Conservation (phyloP, 169 alveolate genomes). For the Cryptosporidium parvum region DNA sequence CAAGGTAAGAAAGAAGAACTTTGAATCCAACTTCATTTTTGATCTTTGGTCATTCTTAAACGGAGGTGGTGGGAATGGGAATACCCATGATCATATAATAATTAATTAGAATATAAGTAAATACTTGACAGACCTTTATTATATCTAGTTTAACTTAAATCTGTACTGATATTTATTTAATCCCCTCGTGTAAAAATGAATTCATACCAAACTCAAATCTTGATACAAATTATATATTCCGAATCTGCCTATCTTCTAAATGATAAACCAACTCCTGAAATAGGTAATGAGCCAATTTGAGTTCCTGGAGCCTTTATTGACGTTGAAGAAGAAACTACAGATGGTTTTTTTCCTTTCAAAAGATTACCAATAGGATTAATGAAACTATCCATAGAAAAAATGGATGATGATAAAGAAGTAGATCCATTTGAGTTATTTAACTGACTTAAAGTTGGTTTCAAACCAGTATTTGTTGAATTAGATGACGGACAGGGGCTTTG, state of each 20-base stretch:
- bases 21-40: conserved; percentile 7
- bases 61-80: conserved; percentile 9
- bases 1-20: neutral
- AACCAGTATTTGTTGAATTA: neutral
- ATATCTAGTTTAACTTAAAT: conserved; percentile 10
- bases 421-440: neutral
- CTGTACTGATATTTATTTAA: neutral
- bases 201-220: neutral
- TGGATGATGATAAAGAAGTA: neutral
- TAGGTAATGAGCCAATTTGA: neutral
- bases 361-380: conserved; percentile 23
- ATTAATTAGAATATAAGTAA: neutral
- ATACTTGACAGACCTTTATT: neutral
- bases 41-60: conserved; percentile 55
- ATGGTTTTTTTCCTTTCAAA: conserved; percentile 3
- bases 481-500: neutral
- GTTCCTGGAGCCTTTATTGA: neutral
- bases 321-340: neutral
- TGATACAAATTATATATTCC: neutral
- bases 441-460: neutral
- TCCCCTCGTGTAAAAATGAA: neutral
- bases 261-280: neutral
- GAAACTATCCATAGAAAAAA: conserved; percentile 7
- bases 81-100: neutral
- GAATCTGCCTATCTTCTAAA: neutral